Base-by-base conservation (phyloP, 176 grass and related monocot species). In the Musa beccarii region DNA sequence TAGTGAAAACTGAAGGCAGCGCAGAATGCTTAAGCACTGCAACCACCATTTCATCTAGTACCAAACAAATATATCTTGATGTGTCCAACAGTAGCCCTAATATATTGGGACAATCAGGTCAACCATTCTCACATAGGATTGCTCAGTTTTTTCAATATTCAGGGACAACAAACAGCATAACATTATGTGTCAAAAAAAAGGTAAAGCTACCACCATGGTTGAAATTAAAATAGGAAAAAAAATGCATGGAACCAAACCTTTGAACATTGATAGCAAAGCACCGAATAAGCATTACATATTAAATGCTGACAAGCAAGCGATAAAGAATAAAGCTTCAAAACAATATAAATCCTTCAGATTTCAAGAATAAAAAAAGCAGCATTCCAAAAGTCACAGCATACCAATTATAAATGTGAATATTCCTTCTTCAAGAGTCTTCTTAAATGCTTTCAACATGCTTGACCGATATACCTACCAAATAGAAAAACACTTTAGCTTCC, bases 371-470 rank as follows among this genome's bases (percentile, higher is more conserved):
- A 21, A 73, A 84, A 52, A 73, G 62, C 26, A 75, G 59, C 57
- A 52, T 15, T 74, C 79, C 56, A 78, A 80, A 72, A 80, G 77
- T 9, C 62, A 84, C 69, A 73, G 59, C 87, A 85, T 97, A 97
- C 94, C 94, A 79, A 97, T 97, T 89, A 97, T 86, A 85, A 93
- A 91, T 71, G 87, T 93, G 78, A 97, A 97, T 76, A 83, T 93
- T 59, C 94, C 90, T 85, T 93, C 94, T 15, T 97, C 94, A 78
- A 97, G 94, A 55, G 94, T 97, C 94, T 93, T 97, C 88, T 85
- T 93, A 83, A 93, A 97, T 73, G 94, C 84, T n/a, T 87, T 97
- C 73, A 97, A 79, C 94, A 97, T 93, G 84, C 94, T 97, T 57
- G 85, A 86, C 79, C 90, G 87, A 85, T 97, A 97, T 10, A 79